Evolutionary conservation across 2,329 filamentous ascomycete species (phyloP), one percentile per base, ranked within the genome.

Genomic region (Penicillium hordei): DNA sequence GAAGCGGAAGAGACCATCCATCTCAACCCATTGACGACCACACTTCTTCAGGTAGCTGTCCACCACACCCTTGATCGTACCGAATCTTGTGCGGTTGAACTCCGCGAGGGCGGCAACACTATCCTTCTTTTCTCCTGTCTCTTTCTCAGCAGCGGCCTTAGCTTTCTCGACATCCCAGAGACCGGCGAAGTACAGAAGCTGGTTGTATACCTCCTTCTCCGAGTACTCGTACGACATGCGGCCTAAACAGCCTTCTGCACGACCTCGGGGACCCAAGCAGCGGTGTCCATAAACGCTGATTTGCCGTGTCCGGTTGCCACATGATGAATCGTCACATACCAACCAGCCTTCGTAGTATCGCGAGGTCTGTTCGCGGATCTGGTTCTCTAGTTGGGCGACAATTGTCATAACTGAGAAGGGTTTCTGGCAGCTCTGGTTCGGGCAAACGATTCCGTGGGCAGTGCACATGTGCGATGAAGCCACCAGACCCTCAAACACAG

Each of bases 281-380:
- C 92, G 86, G 60, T 89, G 87, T 45, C 94, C 94, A 73, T 96
- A 96, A 39, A 99, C 94, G 67, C 87, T 90, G 81, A 97, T 93
- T 73, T 96, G 91, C 48, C 93, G 85, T 2, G 94, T 97, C 56
- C 91, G 88, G 70, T 87, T 89, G 29, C 89, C 89, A 75, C 94
- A 99, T 34, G 90, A 87, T 2, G 90, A 80, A 73, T 99, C 94
- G 73, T 96, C 90, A 75, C 94, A 99, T 39, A 91, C 82, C 6
- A 99, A 84, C 88, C 91, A 95, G 59, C 87, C 92, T 70, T 96
- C 90, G 75, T 99, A 97, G 81, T 99, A 99, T 48, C 85, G 85
- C 10, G 89, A 83, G 7, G 91, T 90, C 66, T 92, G 86, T 34
- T 83, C 79, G 48, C 94, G 88, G 64, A 97, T 87, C 59, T 93